Base-by-base conservation (phyloP, 768 basidiomycete genomes). In the Termitomyces sp. region DNA sequence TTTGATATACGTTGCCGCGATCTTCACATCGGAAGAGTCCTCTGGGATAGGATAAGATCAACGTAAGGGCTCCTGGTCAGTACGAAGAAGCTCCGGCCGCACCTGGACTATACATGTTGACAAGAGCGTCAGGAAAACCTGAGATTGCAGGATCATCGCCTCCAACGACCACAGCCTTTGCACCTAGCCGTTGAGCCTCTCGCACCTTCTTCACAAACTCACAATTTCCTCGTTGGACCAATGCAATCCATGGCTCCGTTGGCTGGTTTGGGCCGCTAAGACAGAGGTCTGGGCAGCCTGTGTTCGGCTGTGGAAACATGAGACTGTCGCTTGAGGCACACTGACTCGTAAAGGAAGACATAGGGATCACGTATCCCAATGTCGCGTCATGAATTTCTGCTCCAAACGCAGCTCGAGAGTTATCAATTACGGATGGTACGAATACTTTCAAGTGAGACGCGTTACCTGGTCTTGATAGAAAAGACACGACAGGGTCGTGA, bases 41-140 rank as follows among this genome's bases (percentile, higher is more conserved):
- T 83, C 94, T 91, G 67, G 28, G 55, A 46, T 42, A 19, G 44
- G 44, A 54, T 51, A 25, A 57, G 23, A 6, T 35, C 41, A 59
- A 32, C 52, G 23, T 54, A 14, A 25, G 37, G 30, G 28, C 7
- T 27, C 28, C 27, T 28, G 43, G 35, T 11, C n/a, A 5, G 17
- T 37, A 45, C 45, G 52, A 50, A 56, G 30, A 35, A 48, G 35
- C 34, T 52, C 35, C n/a, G 32, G 57, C 66, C 79, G 52, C 48
- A 90, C 94, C 89, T 71, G 89, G 90, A 69, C 88, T 91, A 72
- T 90, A 97, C 91, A 97, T 95, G 64, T 89, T 93, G 52, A 94
- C 80, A 59, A 97, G 76, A 27, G 82, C 78, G 66, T 94, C 87
- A 35, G 93, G 82, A 60, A 80, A 79, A 7, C 85, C 90, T 35